phyloP scores from a whole-genome alignment of 257 asterid species.

The Salvia rosmarinus region DNA sequence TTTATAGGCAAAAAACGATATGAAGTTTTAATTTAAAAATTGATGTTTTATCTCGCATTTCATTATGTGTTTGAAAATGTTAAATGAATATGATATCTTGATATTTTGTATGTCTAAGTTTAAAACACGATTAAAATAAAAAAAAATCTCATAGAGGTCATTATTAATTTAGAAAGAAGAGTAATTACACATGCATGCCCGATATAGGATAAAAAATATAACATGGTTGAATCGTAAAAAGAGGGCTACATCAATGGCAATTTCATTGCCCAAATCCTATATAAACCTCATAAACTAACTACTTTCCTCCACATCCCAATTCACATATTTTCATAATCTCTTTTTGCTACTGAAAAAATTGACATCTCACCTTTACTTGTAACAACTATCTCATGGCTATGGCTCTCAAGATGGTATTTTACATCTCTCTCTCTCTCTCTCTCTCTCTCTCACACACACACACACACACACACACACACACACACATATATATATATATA shows the following conservation, averaged over 20 bases:
- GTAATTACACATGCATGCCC: not conserved
- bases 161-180: not conserved
- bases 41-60: not conserved
- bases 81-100: no score
- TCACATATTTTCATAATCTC: not conserved
- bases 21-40: not conserved
- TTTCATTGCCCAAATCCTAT: conserved; percentile 49
- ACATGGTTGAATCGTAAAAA: conserved; percentile 48
- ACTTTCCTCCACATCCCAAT: not conserved
- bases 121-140: no score
- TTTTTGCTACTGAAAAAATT: not conserved
- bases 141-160: not conserved
- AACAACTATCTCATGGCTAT: conserved; percentile 62
- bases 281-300: conserved; percentile 35
- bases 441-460: no score
- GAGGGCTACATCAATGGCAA: conserved; percentile 42
- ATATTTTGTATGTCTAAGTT: no score
- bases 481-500: no score
- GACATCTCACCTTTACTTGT: conserved; percentile 24
- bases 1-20: no score
- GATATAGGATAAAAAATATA: not conserved
- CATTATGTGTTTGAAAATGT: no score
- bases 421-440: not conserved
- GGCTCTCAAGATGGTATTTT: conserved; percentile 87
- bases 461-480: no score